Evolutionary conservation across 139 green algal genomes (phyloP).

Genomic region (Chlorella sp.): DNA sequence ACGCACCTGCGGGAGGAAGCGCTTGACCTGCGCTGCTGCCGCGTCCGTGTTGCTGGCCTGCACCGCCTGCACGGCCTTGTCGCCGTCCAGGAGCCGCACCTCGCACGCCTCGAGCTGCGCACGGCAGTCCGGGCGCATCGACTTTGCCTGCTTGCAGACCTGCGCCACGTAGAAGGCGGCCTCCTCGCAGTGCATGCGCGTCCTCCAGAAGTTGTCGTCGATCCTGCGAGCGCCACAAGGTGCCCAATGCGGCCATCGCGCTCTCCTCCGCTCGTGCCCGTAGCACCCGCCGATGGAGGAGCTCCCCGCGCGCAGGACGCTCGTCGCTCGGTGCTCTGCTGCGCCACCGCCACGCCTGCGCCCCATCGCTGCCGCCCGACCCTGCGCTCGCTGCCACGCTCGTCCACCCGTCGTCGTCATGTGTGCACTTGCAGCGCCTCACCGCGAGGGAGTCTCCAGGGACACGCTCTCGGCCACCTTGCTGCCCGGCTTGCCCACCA

Average conservation of each 20-base stretch:
- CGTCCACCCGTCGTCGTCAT: not conserved
- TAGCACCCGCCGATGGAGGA: no score
- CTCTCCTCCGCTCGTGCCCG: not conserved
- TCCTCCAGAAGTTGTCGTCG: conserved; percentile 12
- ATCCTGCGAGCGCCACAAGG: conserved; percentile 1
- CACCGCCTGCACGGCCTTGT: not conserved
- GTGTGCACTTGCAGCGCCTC: not conserved
- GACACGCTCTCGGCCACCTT: not conserved
- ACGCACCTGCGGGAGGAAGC: conserved; percentile 21
- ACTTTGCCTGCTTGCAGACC: not conserved
- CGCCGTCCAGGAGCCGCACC: not conserved
- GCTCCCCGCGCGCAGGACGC: no score
- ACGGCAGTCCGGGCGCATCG: not conserved
- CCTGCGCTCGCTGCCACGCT: not conserved
- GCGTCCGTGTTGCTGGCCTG: conserved; percentile 24
- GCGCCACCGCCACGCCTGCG: not conserved
- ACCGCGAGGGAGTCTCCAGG: conserved; percentile 10
- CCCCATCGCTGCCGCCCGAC: not conserved
- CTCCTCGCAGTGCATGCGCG: conserved; percentile 13
- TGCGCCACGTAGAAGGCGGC: not conserved
- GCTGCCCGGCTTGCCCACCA: not conserved
- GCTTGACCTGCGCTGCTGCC: conserved; percentile 6
- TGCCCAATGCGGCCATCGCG: not conserved
- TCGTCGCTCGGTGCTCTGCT: not conserved
- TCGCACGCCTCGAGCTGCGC: not conserved